A percentile compares a stretch with the other conserved stretches of the same genome.
phyloP scores from a whole-genome alignment of 306 rosid genomes.

The Lagenaria siceraria region DNA sequence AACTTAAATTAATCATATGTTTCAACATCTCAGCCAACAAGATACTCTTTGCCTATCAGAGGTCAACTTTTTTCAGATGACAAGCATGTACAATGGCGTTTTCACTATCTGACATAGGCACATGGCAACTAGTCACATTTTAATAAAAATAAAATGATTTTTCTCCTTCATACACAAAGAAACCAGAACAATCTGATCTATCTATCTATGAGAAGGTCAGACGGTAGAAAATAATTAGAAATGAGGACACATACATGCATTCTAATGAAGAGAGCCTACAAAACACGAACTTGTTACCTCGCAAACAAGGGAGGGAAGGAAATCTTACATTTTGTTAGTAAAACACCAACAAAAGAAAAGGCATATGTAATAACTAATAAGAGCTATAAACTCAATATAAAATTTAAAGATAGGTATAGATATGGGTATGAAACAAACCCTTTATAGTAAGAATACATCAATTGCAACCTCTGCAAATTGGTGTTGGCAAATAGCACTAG shows the following conservation, averaged over 20 bases:
- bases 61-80: background rate
- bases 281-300: background rate
- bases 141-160: background rate
- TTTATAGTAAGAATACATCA: conserved; percentile 20
- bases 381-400: background rate
- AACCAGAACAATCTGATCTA: background rate
- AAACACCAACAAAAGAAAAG: background rate
- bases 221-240: background rate
- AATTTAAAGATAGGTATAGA: background rate
- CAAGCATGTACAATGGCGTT: background rate
- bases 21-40: background rate
- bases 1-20: background rate
- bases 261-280: background rate
- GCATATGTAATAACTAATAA: background rate
- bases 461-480: conserved; percentile 20
- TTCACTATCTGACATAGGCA: background rate
- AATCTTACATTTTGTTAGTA: background rate
- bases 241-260: background rate
- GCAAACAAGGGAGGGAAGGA: background rate
- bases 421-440: conserved; percentile 9
- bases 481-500: conserved; percentile 16
- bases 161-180: background rate
- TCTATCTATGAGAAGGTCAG: background rate
- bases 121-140: background rate
- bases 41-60: background rate